Base-by-base conservation (phyloP, 2,329 filamentous ascomycete species). In the Penicillium sp. region DNA sequence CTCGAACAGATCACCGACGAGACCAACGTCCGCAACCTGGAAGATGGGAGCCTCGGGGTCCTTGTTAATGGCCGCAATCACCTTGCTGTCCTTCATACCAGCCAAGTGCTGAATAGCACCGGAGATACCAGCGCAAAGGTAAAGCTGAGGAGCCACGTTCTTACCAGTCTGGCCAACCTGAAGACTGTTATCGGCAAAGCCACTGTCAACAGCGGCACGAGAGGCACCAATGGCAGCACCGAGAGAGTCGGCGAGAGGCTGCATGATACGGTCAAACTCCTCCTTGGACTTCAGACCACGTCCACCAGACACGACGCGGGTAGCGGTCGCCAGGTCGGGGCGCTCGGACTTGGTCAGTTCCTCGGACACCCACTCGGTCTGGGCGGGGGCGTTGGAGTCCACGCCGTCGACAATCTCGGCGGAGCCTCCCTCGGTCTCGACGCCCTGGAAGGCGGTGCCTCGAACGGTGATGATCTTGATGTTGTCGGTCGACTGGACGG, bases 71-170 rank as follows among this genome's bases (percentile, higher is more conserved):
- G 92, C 92, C 25, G 94, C 95, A 81, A 99, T 99, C 61, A 99
- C 95, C 83, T 99, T 99, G 83, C 93, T 97, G 76, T 99, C 95
- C 85, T 99, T 99, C 95, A 99, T 99, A 75, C 95, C 95, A 35
- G 95, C 95, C 79, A 99, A 80, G 83, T 99, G 95, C 81, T 99
- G 95, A 70, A 99, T 99, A 25, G 95, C 95, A 57, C 95, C 95
- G 8, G 92, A 97, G 70, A 99, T 98, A 73, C 95, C 95, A 13
- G 94, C 93, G 57, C 93, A 96, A 69, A 99, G 85, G 76, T 99
- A 99, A 63, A 99, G 82, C 78, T 99, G 89, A 61, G 95, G 95
- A 51, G 95, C 95, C 57, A 99, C 94, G 64, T 98, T 96, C 86
- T 99, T 99, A 73, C 95, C 95, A 14, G 95, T 99, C 84, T 99